Evolutionary conservation across 495 filamentous ascomycete species (phyloP).

Genomic region (Lindgomyces ingoldianus): DNA sequence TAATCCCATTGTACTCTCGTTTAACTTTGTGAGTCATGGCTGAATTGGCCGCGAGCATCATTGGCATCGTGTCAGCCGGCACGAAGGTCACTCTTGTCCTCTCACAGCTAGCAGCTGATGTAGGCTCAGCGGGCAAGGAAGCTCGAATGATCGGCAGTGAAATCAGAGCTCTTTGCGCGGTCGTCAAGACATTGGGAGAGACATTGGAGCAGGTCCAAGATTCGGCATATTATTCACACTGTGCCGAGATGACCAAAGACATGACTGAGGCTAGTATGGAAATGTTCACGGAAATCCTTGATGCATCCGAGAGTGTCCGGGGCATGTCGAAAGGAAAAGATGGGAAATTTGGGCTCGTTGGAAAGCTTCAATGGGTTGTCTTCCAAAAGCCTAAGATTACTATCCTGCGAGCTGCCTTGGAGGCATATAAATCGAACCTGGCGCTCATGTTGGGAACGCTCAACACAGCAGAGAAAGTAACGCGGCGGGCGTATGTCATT

Average conservation of each 20-base stretch:
- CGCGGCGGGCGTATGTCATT: slow-evolving; percentile 18
- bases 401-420: slow-evolving; percentile 15
- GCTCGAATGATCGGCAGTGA: slow-evolving; percentile 25
- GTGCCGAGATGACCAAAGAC: slow-evolving; percentile 17
- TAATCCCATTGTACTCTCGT: too few relatives aligned
- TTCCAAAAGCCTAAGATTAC: slow-evolving; percentile 26
- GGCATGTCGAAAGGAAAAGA: slow-evolving; percentile 15
- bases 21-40: slow-evolving; percentile 16
- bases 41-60: slow-evolving; percentile 22
- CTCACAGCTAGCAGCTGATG: slow-evolving; percentile 24
- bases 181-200: slow-evolving; percentile 20
- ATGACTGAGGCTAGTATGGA: slow-evolving; percentile 27
- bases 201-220: slow-evolving; percentile 16
- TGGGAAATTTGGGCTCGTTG: slow-evolving; percentile 14
- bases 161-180: slow-evolving; percentile 17
- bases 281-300: slow-evolving; percentile 26
- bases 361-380: slow-evolving; percentile 21
- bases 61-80: slow-evolving; percentile 29
- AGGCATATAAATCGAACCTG: slow-evolving; percentile 25
- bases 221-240: slow-evolving; percentile 23
- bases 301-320: slow-evolving; percentile 5
- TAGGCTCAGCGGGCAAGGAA: slow-evolving; percentile 22
- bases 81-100: slow-evolving; percentile 25
- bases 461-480: slow-evolving; percentile 21
- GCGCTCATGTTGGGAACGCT: slow-evolving; percentile 27